phyloP scores from a whole-genome alignment of 345 rosid genomes.

The Anastatica hierochuntica region DNA sequence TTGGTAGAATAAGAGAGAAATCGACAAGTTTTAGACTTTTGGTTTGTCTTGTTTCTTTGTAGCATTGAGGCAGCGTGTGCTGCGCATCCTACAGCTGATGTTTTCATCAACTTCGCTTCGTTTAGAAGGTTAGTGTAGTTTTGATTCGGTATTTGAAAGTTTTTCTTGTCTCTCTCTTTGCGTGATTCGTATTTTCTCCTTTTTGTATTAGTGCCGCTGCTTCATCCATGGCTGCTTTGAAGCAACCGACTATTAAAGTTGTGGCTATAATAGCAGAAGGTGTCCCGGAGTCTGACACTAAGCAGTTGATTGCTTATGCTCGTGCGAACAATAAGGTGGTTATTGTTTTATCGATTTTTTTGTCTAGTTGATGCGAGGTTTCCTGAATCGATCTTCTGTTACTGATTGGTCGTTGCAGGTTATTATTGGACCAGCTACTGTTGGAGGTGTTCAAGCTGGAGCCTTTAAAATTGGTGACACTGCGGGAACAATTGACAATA shows the following conservation, averaged over 20 bases:
- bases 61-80: conserved; percentile 88
- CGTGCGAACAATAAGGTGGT: conserved; percentile 76
- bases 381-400: background rate
- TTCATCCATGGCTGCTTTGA: conserved; percentile 92
- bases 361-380: background rate
- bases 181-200: background rate
- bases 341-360: too few relatives aligned
- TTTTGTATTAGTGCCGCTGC: conserved; percentile 41
- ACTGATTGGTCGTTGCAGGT: conserved; percentile 37
- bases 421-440: conserved; percentile 90
- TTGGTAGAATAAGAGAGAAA: background rate
- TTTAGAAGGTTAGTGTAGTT: conserved; percentile 59
- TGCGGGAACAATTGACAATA: conserved; percentile 96
- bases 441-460: conserved; percentile 96
- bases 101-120: conserved; percentile 92
- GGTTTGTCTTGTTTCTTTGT: background rate
- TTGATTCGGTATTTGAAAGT: background rate
- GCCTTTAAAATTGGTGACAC: conserved; percentile 97
- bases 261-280: conserved; percentile 94
- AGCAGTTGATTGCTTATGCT: conserved; percentile 73
- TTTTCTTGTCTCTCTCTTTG: background rate
- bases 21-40: background rate
- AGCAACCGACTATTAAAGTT: conserved; percentile 78
- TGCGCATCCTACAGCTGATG: conserved; percentile 95
- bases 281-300: conserved; percentile 82